Evolutionary conservation across 306 rosid species (phyloP), one percentile per base, ranked within the genome.

Genomic region (Sesbania bispinosa): DNA sequence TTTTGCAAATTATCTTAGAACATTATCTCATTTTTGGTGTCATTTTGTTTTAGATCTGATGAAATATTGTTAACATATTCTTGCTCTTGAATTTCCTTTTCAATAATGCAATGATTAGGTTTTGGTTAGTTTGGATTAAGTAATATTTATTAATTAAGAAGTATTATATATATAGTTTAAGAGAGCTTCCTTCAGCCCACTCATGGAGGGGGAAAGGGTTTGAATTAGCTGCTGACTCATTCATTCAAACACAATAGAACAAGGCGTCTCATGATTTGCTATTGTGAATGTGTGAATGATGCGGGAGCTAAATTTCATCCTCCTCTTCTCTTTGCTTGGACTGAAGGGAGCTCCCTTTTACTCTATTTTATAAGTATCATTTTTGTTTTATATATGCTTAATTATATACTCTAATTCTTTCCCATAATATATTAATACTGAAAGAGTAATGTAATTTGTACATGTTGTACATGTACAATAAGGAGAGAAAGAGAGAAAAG

Each of bases 311-410:
- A 88, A 67, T 36, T 85, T 88, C 90, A 72, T 80, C 77, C 85
- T 83, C 76, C 81, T 81, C 87, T 80, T 79, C 36, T 85, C 92
- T 83, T 1, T 90, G 90, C 97, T 90, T 90, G 97, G 97, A 90
- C 97, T 90, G 97, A 90, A 90, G 97, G 97, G 97, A 90, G 97
- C 97, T 90, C 97, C 97, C 95, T 90, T 84, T 67, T 71, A 7
- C 69, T 78, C 11, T 58, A 13, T 45, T 7, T 81, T 54, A 35
- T 79, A 48, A 30, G 19, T 80, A 39, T 64, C 38, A 47, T 69
- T 9, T 1, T 26, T 26, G 29, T n/a, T 26, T 3, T 10, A 4
- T 32, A 6, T 32, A 5, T 5, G 36, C 5, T 4, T 32, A 1
- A 3, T 1, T 32, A 26, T 32, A 32, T 32, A 32, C 13, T 24